Base-by-base conservation (phyloP, 148 eudicot species). In the Rheum nobile region DNA sequence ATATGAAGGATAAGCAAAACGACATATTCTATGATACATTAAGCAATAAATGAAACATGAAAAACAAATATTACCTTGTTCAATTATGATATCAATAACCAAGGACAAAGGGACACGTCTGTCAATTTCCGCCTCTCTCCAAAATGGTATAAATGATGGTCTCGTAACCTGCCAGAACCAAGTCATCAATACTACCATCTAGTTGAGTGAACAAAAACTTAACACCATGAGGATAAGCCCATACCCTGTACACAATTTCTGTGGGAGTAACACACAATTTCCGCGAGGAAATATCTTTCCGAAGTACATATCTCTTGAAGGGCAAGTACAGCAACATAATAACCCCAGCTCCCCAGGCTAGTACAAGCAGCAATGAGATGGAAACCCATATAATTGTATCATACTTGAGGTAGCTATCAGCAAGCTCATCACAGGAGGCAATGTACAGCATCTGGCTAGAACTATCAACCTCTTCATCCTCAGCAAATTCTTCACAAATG, bases 301-400 rank as follows among this genome's bases (percentile, higher is more conserved):
- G 77, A 72, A 93, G 91, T 75, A 93, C 88, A 74, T 88, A 90
- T 83, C 93, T 84, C 80, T 78, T 84, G 44, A 77, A 37, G 47
- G 98, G 98, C 79, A 93, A 76, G 85, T 88, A 93, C 32, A 93
- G 79, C 83, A 93, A 79, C 91, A 92, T 84, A 44, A 93, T 75
- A 69, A 85, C 74, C 28, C 98, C 96, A 69, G 90, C 50, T 48
- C 98, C 96, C 98, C 96, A 93, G 69, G 98, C 98, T 83, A 93
- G 82, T 76, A 93, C 88, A 79, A 93, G 85, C 52, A 93, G 42
- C 77, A 90, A 71, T 17, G 93, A 93, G 80, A 93, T 87, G 34
- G 86, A 87, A 47, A 90, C 50, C 96, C 98, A 93, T 82, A 90
- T 87, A 37, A 93, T 87, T 9, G 89, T 88, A 75, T 93, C 96